Evolutionary conservation across 148 eudicot species (phyloP).

Genomic region (Selenicereus undatus): DNA sequence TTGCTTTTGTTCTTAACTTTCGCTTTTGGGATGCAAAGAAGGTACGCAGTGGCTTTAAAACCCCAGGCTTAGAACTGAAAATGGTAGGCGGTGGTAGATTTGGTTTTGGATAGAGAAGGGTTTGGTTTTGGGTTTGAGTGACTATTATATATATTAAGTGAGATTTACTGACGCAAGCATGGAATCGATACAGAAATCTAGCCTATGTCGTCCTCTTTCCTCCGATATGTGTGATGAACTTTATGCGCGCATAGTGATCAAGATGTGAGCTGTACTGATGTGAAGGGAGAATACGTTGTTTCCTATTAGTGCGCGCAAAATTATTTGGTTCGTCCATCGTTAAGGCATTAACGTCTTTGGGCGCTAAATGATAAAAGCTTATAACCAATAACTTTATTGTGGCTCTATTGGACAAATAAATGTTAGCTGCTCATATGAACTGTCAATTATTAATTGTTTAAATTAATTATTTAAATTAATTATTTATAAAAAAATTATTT

Average conservation of each 20-base stretch:
- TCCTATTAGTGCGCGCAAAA: background rate
- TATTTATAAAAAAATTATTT: no score
- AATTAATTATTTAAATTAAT: no score
- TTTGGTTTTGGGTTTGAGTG: background rate
- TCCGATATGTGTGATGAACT: background rate
- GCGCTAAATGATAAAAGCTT: no score
- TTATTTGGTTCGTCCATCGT: background rate
- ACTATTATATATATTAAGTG: background rate
- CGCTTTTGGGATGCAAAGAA: background rate
- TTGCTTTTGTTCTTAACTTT: background rate
- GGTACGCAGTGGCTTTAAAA: background rate
- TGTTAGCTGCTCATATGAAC: no score
- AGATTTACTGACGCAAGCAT: background rate
- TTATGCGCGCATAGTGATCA: background rate
- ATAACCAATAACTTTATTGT: no score
- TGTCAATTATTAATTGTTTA: no score
- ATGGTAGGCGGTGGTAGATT: slow-evolving; percentile 1
- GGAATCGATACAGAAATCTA: background rate
- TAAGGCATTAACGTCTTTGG: background rate
- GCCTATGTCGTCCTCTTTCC: background rate
- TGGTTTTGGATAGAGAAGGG: background rate
- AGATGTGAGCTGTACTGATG: background rate
- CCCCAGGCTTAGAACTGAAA: background rate
- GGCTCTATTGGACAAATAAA: no score
- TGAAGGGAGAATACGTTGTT: background rate